A percentile compares a stretch with the other conserved stretches of the same genome.
Conservation (phyloP, 805 yeast genomes). For the Sugiyamaella mastotermitis region DNA sequence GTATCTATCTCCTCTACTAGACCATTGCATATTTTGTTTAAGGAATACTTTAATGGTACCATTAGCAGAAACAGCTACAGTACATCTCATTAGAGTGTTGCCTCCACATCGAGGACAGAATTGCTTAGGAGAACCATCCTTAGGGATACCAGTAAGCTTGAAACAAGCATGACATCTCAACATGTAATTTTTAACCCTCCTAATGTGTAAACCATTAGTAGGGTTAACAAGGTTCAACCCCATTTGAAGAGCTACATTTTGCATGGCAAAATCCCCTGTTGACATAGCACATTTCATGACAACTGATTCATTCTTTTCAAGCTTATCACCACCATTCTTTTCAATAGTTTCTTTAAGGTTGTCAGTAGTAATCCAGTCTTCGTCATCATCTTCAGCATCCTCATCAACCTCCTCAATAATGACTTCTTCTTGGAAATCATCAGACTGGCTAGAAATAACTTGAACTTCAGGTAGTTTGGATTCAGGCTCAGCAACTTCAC, state of each 20-base stretch:
- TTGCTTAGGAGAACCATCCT: constrained; percentile 61
- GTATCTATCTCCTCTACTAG: constrained; percentile 75
- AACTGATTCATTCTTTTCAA: constrained; percentile 34
- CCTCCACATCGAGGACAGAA: constrained; percentile 98
- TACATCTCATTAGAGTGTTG: constrained; percentile 79
- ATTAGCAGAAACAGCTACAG: constrained; percentile 74
- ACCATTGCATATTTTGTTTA: constrained; percentile 91
- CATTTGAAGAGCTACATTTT: constrained; percentile 87
- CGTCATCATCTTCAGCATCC: constrained; percentile 47
- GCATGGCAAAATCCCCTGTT: constrained; percentile 96
- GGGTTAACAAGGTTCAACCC: constrained; percentile 83
- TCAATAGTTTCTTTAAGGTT: constrained; percentile 65
- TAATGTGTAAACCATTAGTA: constrained; percentile 77
- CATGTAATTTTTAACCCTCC: constrained; percentile 85
- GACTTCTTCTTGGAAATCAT: neutral
- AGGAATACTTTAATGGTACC: constrained; percentile 86
- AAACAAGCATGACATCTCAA: constrained; percentile 97
- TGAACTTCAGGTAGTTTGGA: neutral
- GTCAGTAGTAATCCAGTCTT: constrained; percentile 91
- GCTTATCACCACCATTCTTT: constrained; percentile 62
- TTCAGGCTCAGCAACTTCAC: constrained; percentile 3
- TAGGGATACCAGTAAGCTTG: constrained; percentile 70
- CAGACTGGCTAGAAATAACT: neutral
- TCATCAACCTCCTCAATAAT: constrained; percentile 15
- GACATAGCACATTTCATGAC: constrained; percentile 71